Evolutionary conservation across 257 asterid species (phyloP).

Genomic region (Jaltomata sinuosa): DNA sequence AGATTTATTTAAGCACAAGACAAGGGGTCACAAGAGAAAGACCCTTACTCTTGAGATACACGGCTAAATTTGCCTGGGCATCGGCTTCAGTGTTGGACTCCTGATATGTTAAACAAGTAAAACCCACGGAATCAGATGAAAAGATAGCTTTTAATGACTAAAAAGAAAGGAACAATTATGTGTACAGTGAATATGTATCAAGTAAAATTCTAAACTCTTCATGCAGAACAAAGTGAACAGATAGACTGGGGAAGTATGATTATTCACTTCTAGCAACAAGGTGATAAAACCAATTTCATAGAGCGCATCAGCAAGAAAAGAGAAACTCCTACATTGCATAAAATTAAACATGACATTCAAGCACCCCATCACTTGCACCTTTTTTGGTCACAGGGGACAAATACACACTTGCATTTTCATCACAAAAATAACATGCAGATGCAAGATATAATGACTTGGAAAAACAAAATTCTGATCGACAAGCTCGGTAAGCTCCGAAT

Average conservation of each 20-base stretch:
- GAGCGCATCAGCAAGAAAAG: neutral
- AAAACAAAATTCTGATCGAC: neutral
- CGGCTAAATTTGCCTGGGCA: conserved; percentile 78
- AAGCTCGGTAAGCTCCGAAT: neutral
- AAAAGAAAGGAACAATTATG: neutral
- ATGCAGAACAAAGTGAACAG: neutral
- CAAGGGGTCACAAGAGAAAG: neutral
- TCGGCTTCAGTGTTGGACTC: conserved; percentile 81
- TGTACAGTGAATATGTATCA: neutral
- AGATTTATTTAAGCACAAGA: neutral
- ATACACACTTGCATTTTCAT: neutral
- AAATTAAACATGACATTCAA: neutral
- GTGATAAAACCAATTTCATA: neutral
- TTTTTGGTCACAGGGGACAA: neutral
- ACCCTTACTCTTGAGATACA: conserved; percentile 51
- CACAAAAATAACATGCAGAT: neutral
- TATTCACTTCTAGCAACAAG: neutral
- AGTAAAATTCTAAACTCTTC: neutral
- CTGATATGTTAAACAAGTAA: conserved; percentile 22
- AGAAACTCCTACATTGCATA: neutral
- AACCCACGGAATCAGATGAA: neutral
- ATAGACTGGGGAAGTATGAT: neutral
- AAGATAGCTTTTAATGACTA: neutral
- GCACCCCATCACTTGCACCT: neutral
- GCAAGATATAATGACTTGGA: neutral